Base-by-base conservation (phyloP, 768 basidiomycete species). In the Agrocybe praecox region DNA sequence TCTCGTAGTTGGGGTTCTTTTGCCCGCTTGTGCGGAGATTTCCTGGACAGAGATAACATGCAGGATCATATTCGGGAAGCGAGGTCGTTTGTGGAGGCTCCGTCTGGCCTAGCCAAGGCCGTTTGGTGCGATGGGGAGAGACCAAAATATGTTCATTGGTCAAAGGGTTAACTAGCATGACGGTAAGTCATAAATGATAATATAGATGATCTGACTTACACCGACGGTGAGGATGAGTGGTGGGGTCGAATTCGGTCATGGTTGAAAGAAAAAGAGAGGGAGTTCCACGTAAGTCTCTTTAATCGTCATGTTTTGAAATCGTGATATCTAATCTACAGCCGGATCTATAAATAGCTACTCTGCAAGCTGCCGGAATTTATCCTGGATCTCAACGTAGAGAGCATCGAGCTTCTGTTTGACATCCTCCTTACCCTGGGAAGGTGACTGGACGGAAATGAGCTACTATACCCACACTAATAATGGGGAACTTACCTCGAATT, bases 61-160 rank as follows among this genome's bases (percentile, higher is more conserved):
- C 71, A 5, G 82, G 80, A 64, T 94, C 92, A 62, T 92, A 83
- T 44, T 78, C 59, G 0, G 87, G 88, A 5, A 90, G 77, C 33
- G 74, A 67, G 7, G 73, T 65, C 1, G 77, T 46, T 55, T 86
- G 80, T 0, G 87, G 79, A 1, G 85, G 69, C 59, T 96, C 94
- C 1, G 85, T 84, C 68, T 96, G 92, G 26, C 94, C 94, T 40
- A 87, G 80, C 95, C 95, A 97, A 14, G 95, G 95, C 18, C 95
- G 85, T 65, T 91, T 93, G 8, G 80, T 92, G 50, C 95, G 89
- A 70, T 96, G 94, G 0, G 94, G 92, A 36, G 93, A 94, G 33
- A 94, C 89, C 32, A 96, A 85, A 53, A 94, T 75, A 66, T 91
- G 79, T 63, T 88, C 88, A 56, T 84, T 81, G 0, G 83, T 86